These are phyloP conservation scores for Trichosporon sp. DNA, from an alignment of 1,284 basidiomycete species.

Conservation along the genomic window DNA sequence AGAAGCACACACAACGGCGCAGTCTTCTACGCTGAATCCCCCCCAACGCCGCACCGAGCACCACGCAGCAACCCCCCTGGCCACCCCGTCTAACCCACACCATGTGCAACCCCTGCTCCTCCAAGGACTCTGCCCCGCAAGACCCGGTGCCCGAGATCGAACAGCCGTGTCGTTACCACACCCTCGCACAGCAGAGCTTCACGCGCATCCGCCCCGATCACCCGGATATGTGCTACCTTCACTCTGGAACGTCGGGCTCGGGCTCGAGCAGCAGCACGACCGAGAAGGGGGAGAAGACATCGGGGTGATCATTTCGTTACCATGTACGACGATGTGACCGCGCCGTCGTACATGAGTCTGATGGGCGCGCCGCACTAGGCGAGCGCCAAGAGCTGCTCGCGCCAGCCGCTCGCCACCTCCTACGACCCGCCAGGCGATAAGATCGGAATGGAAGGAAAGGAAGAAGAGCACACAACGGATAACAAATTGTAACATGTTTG, in stretches of 20 bases:
- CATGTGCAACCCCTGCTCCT: background rate
- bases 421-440: no score
- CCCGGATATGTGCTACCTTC: constrained; percentile 4
- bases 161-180: background rate
- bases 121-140: background rate
- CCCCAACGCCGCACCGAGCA: no score
- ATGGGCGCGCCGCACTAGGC: no score
- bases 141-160: background rate
- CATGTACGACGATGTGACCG: no score
- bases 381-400: no score
- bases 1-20: no score
- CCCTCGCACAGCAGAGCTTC: constrained; percentile 13
- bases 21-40: no score
- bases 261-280: background rate
- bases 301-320: background rate
- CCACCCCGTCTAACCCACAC: no score
- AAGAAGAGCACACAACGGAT: background rate
- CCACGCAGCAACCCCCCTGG: no score
- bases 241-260: background rate
- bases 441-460: background rate
- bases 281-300: background rate
- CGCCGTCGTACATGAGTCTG: no score
- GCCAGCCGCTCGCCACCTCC: no score
- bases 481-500: background rate
- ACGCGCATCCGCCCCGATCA: constrained; percentile 9